Percentiles rank a stretch among this genome's conserved stretches.
These are phyloP conservation scores for Pseudocohnilembus persalinus DNA, from an alignment of 169 alveolate genomes.

Conservation along the genomic window DNA sequence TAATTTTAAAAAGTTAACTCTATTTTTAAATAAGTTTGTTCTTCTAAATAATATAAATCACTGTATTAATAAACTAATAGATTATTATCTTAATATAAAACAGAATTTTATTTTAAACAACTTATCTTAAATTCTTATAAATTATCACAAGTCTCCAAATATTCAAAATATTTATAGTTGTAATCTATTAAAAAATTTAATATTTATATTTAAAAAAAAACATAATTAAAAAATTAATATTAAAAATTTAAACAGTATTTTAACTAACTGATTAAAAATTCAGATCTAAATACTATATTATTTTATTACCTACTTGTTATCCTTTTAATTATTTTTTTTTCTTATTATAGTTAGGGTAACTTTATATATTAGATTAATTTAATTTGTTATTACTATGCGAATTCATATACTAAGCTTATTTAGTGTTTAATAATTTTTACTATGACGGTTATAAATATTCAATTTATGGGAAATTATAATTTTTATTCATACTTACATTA, in stretches of 20 bases:
- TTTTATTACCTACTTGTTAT: background rate
- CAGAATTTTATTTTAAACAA: background rate
- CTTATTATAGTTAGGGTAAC: background rate
- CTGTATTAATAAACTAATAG: background rate
- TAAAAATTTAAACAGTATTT: too few relatives aligned
- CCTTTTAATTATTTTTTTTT: background rate
- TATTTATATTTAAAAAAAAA: too few relatives aligned
- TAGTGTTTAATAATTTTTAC: too few relatives aligned
- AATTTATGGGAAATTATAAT: too few relatives aligned
- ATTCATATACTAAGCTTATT: too few relatives aligned
- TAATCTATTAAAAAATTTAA: background rate
- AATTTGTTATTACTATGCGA: too few relatives aligned
- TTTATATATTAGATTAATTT: too few relatives aligned
- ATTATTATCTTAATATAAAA: background rate
- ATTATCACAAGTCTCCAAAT: background rate
- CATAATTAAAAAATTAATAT: too few relatives aligned
- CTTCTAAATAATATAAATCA: background rate
- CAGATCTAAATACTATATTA: background rate
- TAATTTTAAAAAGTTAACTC: background rate
- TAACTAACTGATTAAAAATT: too few relatives aligned
- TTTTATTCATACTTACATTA: too few relatives aligned
- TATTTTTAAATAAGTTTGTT: background rate
- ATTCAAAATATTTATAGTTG: background rate
- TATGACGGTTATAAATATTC: too few relatives aligned
- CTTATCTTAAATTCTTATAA: background rate